Conservation (phyloP, 225 moss, liverwort and hornwort genomes). For the Marchantia paleacea region DNA sequence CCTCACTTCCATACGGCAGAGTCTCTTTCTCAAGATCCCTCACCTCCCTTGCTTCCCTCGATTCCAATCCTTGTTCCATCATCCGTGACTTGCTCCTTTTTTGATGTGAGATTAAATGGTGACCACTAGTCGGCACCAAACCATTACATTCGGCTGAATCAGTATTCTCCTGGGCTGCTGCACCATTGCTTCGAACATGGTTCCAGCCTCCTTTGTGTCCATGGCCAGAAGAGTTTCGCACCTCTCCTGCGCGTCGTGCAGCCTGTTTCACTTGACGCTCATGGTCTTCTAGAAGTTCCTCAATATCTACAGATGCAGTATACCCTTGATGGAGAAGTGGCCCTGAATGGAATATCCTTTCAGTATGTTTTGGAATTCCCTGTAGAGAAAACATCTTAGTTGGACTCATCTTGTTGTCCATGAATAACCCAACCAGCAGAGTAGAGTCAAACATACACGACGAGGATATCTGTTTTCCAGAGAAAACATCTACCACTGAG, state of each 20-base stretch:
- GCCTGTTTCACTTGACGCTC: constrained; percentile 78
- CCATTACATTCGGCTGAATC: constrained; percentile 46
- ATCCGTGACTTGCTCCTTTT: constrained; percentile 55
- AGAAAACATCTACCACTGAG: constrained; percentile 22
- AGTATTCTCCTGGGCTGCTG: constrained; percentile 34
- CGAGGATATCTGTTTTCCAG: constrained; percentile 23
- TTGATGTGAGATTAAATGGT: constrained; percentile 38
- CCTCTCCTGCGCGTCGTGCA: constrained; percentile 66
- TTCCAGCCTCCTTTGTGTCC: constrained; percentile 48
- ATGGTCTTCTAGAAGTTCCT: constrained; percentile 93
- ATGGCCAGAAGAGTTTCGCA: constrained; percentile 28
- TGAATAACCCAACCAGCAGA: constrained; percentile 22
- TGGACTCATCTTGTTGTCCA: constrained; percentile 32
- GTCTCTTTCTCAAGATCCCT: constrained; percentile 46
- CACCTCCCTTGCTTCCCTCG: constrained; percentile 43
- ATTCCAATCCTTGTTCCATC: constrained; percentile 42
- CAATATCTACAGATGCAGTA: constrained; percentile 93
- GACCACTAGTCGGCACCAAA: constrained; percentile 41
- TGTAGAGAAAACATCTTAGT: constrained; percentile 71
- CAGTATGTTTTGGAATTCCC: constrained; percentile 79
- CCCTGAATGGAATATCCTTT: constrained; percentile 97
- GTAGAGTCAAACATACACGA: constrained; percentile 28
- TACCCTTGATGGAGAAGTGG: constrained; percentile 97
- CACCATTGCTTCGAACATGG: constrained; percentile 42
- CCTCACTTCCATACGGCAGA: constrained; percentile 33